A percentile compares a stretch with the other conserved stretches of the same genome.
Conservation (phyloP, 2,329 filamentous ascomycete species). For the Trichoderma gracile region DNA sequence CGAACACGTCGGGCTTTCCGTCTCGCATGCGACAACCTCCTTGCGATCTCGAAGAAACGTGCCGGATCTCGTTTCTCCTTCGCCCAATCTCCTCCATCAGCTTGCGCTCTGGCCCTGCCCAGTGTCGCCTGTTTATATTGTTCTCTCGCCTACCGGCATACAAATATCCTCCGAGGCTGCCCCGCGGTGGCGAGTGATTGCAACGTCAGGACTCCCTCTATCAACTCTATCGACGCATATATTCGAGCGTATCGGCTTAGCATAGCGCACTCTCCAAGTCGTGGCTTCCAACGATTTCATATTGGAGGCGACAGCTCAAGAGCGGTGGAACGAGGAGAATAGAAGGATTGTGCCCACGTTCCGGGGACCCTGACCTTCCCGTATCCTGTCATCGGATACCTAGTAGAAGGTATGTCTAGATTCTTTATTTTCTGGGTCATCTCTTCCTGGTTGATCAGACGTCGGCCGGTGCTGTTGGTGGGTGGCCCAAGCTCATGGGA, state of each 20-base stretch:
- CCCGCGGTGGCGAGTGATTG: slow-evolving; percentile 13
- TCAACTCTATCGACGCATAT: neutral
- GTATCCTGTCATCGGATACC: neutral
- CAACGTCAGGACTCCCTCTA: neutral
- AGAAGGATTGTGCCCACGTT: neutral
- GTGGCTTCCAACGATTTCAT: neutral
- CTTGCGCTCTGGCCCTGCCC: slow-evolving; percentile 1
- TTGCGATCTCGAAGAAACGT: slow-evolving; percentile 13
- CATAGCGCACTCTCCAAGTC: neutral
- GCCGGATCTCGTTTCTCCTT: slow-evolving; percentile 16
- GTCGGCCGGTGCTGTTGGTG: slow-evolving; percentile 7
- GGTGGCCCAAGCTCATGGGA: slow-evolving; percentile 22
- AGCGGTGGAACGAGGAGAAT: neutral
- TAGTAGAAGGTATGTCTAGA: slow-evolving; percentile 10
- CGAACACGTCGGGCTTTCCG: slow-evolving; percentile 10
- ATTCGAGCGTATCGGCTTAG: too few relatives aligned
- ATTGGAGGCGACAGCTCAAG: slow-evolving; percentile 7
- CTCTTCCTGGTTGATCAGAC: neutral
- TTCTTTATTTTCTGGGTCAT: neutral
- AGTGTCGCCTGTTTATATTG: slow-evolving; percentile 3
- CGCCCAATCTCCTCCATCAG: neutral
- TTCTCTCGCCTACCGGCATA: slow-evolving; percentile 6
- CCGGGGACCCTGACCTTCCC: neutral
- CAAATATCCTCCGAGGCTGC: slow-evolving; percentile 17
- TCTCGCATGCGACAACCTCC: slow-evolving; percentile 11